These are phyloP conservation scores for Quercus phellos DNA, from an alignment of 331 rosid species.

Conservation along the genomic window DNA sequence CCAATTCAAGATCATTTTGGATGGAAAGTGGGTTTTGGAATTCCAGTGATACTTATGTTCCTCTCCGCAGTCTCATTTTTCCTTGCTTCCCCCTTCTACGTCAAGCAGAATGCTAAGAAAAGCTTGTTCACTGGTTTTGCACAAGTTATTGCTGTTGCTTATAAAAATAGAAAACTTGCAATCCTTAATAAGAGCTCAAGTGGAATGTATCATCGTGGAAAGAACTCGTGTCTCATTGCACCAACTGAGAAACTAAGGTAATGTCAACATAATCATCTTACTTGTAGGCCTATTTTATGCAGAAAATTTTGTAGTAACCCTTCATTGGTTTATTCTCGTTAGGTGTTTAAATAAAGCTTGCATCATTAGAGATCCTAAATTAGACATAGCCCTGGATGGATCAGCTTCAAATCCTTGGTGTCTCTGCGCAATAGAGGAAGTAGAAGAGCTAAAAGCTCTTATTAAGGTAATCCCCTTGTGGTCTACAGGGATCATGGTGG, in stretches of 20 bases:
- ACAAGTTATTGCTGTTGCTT: slow-evolving; percentile 44
- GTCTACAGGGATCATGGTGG: slow-evolving; percentile 45
- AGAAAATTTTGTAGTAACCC: too few species aligned
- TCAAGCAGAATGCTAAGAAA: slow-evolving; percentile 38
- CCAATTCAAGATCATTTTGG: slow-evolving; percentile 53
- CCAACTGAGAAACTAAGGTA: slow-evolving; percentile 65
- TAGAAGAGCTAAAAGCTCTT: slow-evolving; percentile 64
- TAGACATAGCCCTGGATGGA: slow-evolving; percentile 41
- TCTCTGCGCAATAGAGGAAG: slow-evolving; percentile 69
- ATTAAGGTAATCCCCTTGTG: slow-evolving; percentile 60
- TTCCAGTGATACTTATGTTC: slow-evolving; percentile 55
- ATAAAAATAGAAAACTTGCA: slow-evolving; percentile 39
- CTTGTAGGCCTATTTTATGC: too few species aligned
- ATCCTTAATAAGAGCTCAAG: slow-evolving; percentile 28
- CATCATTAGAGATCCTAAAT: slow-evolving; percentile 36
- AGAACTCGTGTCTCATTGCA: slow-evolving; percentile 35
- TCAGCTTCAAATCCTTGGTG: slow-evolving; percentile 55
- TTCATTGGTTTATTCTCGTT: neutral
- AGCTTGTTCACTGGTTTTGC: slow-evolving; percentile 54
- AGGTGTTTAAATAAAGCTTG: slow-evolving; percentile 67
- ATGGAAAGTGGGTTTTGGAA: slow-evolving; percentile 66
- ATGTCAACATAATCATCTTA: neutral
- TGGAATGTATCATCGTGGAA: slow-evolving; percentile 28
- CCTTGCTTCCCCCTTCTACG: slow-evolving; percentile 40
- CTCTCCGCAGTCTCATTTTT: slow-evolving; percentile 35